These are phyloP conservation scores for Neurospora sp. DNA, from an alignment of 495 filamentous ascomycete species.

Conservation along the genomic window DNA sequence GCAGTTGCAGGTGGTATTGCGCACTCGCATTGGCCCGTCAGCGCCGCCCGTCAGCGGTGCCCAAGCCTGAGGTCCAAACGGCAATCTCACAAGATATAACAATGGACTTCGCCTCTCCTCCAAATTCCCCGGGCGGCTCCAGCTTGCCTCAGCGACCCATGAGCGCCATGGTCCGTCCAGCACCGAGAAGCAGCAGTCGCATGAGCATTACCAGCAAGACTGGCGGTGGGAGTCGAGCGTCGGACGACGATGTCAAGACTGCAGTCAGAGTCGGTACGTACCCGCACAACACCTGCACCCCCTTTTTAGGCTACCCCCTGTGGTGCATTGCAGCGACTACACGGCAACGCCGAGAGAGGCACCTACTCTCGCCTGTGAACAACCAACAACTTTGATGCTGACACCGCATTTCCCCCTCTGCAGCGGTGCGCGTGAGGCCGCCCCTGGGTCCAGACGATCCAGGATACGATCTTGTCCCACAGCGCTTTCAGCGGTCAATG, in stretches of 20 bases:
- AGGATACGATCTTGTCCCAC: slow-evolving; percentile 87
- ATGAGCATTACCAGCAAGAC: slow-evolving; percentile 78
- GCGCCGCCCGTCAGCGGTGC: background rate
- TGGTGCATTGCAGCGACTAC: background rate
- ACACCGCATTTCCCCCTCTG: slow-evolving; percentile 9
- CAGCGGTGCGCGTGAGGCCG: slow-evolving; percentile 91
- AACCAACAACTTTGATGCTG: slow-evolving; percentile 9
- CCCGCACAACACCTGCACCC: slow-evolving; percentile 1
- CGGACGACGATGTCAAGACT: slow-evolving; percentile 88
- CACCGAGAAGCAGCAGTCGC: slow-evolving; percentile 72
- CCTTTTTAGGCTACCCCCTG: background rate
- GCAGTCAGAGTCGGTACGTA: slow-evolving; percentile 99
- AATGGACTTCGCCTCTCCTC: slow-evolving; percentile 31
- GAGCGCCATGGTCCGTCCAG: slow-evolving; percentile 76
- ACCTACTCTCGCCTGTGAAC: slow-evolving; percentile 11
- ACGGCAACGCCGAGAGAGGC: background rate
- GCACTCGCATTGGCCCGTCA: background rate
- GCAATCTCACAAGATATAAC: background rate
- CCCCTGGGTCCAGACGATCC: slow-evolving; percentile 77
- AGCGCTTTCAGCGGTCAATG: slow-evolving; percentile 89
- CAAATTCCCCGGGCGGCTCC: slow-evolving; percentile 34
- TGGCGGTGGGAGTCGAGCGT: slow-evolving; percentile 73
- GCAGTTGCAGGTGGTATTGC: background rate
- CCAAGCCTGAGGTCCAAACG: background rate
- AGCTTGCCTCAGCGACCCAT: slow-evolving; percentile 56